Base-by-base conservation (phyloP, 2,329 filamentous ascomycete genomes). In the Talaromyces sp. region DNA sequence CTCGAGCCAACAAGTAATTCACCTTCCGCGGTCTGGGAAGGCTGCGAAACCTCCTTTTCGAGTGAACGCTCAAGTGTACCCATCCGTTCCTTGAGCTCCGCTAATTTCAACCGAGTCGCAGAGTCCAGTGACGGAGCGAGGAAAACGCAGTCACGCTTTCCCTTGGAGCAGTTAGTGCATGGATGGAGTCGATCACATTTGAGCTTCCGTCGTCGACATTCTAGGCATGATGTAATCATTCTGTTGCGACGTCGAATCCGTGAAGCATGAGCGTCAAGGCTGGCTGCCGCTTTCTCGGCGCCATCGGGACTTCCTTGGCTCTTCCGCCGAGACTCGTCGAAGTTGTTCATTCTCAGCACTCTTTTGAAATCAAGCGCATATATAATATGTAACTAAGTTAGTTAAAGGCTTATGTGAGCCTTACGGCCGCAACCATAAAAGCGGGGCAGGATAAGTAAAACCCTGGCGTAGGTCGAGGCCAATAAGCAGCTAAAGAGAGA, bases 41-140 rank as follows among this genome's bases (percentile, higher is more conserved):
- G 25, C 19, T 63, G 47, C 8, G 68, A 65, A 34, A 90, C 85
- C 74, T 91, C 88, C 51, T 87, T 81, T 75, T 92, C 90, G 5
- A 92, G 81, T 64, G 88, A 85, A 62, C 87, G 83, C 77, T 92
- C 90, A 19, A 92, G 78, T 8, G 85, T 86, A 29, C 89, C 89
- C 76, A 92, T 90, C 76, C 89, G 89, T 75, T 93, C 90, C 78
- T 93, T 93, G 75, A 93, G 89, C 72, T 92, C 88, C 3, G 88
- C 89, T 63, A 93, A 81, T 70, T 88, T 88, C 70, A 88, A 82
- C 75, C 91, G 89, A 62, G 87, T 87, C 7, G 86, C 86, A 67
- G 89, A 84, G 74, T 92, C 90, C n/a, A 91, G 80, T 25, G 87
- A 84, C 0, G 87, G 85, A 1, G 87, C 86, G 40, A 92, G 82